Evolutionary conservation across 371 early-diverging fungal species (phyloP).

Genomic region (Thermomucor indicae-seudaticae): DNA sequence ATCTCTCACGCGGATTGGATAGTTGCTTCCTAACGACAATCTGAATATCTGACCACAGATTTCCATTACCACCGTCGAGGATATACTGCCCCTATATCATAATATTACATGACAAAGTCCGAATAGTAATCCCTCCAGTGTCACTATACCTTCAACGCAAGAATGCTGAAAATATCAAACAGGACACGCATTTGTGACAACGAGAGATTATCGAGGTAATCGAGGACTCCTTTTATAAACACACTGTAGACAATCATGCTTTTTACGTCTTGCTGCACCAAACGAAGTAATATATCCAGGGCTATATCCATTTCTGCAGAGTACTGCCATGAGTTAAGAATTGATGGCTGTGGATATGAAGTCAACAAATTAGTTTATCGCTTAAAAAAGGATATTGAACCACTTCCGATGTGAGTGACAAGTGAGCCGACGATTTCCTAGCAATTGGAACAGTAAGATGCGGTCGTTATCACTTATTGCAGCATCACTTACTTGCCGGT

Average conservation of each 20-base stretch:
- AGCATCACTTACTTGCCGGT: constrained; percentile 57
- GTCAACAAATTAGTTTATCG: neutral
- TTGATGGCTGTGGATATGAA: neutral
- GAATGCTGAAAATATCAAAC: constrained; percentile 67
- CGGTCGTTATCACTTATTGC: too few species aligned
- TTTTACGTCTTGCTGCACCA: constrained; percentile 46
- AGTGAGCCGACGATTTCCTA: constrained; percentile 72
- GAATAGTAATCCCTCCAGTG: neutral
- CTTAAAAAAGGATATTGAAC: constrained; percentile 43
- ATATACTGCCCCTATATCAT: neutral
- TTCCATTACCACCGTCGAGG: constrained; percentile 3
- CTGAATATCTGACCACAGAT: constrained; percentile 63
- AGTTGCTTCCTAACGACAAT: constrained; percentile 80
- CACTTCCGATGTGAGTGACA: constrained; percentile 83
- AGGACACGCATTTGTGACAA: constrained; percentile 63
- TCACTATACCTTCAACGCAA: constrained; percentile 55
- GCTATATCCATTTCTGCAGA: constrained; percentile 65
- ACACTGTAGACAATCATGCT: constrained; percentile 58
- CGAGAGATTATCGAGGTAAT: constrained; percentile 70
- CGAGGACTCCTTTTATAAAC: constrained; percentile 77
- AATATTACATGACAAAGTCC: neutral
- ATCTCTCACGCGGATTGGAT: constrained; percentile 64
- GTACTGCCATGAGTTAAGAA: constrained; percentile 16
- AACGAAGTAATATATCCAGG: constrained; percentile 50
- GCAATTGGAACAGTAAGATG: neutral